These are phyloP conservation scores for Hypomyces perniciosus DNA, from an alignment of 2,329 filamentous ascomycete genomes.

Conservation along the genomic window DNA sequence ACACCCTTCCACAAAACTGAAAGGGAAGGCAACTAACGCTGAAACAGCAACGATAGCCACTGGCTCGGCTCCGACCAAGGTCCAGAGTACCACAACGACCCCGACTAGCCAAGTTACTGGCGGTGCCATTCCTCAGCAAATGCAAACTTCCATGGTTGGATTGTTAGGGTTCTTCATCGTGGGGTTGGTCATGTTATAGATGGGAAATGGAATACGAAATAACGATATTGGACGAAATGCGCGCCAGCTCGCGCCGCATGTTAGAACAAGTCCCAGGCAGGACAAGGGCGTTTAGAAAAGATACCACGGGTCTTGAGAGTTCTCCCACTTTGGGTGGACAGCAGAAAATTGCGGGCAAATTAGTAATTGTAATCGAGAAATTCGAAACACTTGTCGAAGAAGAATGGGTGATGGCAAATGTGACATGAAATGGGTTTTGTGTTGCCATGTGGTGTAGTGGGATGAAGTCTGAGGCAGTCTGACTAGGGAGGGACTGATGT, in stretches of 20 bases:
- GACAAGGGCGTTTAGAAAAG: constrained; percentile 19
- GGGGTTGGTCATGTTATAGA: constrained; percentile 29
- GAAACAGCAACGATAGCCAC: constrained; percentile 4
- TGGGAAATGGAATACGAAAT: constrained; percentile 9
- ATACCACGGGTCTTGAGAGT: constrained; percentile 15
- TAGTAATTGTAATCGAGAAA: constrained; percentile 12
- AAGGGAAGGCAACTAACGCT: background rate
- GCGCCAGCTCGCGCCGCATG: constrained; percentile 6
- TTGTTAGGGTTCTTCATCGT: constrained; percentile 33
- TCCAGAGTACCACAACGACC: constrained; percentile 23
- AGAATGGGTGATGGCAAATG: background rate
- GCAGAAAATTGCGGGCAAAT: constrained; percentile 6
- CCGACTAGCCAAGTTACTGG: constrained; percentile 24
- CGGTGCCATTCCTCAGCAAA: constrained; percentile 27
- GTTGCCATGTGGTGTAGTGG: background rate
- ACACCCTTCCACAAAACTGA: background rate
- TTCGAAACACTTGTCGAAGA: background rate
- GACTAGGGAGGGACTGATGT: too few species aligned
- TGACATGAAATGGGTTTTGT: background rate
- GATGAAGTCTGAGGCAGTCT: background rate
- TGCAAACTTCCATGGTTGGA: constrained; percentile 29
- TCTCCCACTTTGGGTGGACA: constrained; percentile 3
- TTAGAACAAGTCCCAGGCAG: constrained; percentile 17
- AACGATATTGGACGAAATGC: constrained; percentile 10
- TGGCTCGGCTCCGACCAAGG: constrained; percentile 7